Base-by-base conservation (phyloP, 257 asterid species). In the Solanum tacnaense region DNA sequence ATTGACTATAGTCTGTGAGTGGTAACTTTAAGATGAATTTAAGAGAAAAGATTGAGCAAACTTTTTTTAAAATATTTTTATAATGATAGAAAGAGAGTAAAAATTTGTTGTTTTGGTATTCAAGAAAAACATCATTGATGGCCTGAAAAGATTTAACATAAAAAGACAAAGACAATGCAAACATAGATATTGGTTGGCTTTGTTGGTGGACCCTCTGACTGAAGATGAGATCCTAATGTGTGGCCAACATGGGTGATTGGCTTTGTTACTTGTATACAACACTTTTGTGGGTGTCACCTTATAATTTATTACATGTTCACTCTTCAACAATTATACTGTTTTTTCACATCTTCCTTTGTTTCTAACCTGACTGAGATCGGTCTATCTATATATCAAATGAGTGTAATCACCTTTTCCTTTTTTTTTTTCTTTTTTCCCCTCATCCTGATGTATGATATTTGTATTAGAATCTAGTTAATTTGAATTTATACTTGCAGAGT, bases 151-250 rank as follows among this genome's bases (percentile, higher is more conserved):
- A 36, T 9, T 36, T 23, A 25, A 75, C 31, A 75, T 35, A 38
- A 39, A 76, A 78, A 78, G 36, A 78, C 62, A 52, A 12, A 41
- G 36, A 41, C 60, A 41, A 41, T 41, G 15, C 36, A 78, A 78
- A 41, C 38, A 39, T 41, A 13, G 62, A 78, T 27, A 90, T 90
- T 88, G 89, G 86, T 88, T 89, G 84, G 38, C 86, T 87, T 87
- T 89, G 89, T 85, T 89, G 84, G 91, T 91, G 92, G 91, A 41
- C 65, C 86, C 88, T 67, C 34, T 25, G 34, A 86, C 88, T 85
- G 27, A 58, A 87, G 83, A 74, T 89, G 89, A 86, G 79, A 79
- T 88, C 88, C 89, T 87, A 89, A 87, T 75, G 90, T 75, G 83
- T 75, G 88, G 87, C 91, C 92, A 65, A 27, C 81, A 60, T 52